Base-by-base conservation (phyloP, 1,284 basidiomycete species). In the Athelia psychrophila region DNA sequence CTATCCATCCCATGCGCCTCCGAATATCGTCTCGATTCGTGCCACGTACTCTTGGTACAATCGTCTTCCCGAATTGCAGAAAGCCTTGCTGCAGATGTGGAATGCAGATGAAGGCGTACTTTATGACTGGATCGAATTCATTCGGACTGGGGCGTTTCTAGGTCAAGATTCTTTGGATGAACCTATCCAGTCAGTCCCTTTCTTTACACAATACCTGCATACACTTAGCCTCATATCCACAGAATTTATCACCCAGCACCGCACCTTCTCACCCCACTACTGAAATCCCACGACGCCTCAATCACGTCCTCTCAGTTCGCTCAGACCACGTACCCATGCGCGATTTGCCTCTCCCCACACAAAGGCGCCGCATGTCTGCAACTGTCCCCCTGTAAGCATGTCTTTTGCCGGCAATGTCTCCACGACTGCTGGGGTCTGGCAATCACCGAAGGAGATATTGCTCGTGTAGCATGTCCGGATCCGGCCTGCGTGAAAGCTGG, bases 321-420 rank as follows among this genome's bases (percentile, higher is more conserved):
- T 2, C 73, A 79, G 51, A 76, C 72, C 25, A 81, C 85, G 0
- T 86, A 86, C 64, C 65, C 71, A 44, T 92, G 90, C 62, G 73
- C 81, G 25, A 79, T 92, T 35, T 92, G 90, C 63, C 68, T 92
- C n/a, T 75, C 77, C 19, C 76, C 80, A 2, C 70, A 80, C 54
- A 90, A 88, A 62, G 91, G 91, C 42, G 71, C 78, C 0, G 77
- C 79, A 55, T 91, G 90, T 62, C 61, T 91, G 12, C 73, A 79
- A 52, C 72, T 93, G 22, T 63, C 73, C 13, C 58, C 53, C 2
- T 93, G 91, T 62, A 64, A 65, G 2, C 89, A 92, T 64, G 77
- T 89, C 16, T 91, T 91, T 64, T 93, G 90, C 64, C 77, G 80
- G 22, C 63, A 75, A 9, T 93, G 90, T 63, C 66, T 93, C 35